Conservation (phyloP, 495 filamentous ascomycete species). For the Xylona heveae region DNA sequence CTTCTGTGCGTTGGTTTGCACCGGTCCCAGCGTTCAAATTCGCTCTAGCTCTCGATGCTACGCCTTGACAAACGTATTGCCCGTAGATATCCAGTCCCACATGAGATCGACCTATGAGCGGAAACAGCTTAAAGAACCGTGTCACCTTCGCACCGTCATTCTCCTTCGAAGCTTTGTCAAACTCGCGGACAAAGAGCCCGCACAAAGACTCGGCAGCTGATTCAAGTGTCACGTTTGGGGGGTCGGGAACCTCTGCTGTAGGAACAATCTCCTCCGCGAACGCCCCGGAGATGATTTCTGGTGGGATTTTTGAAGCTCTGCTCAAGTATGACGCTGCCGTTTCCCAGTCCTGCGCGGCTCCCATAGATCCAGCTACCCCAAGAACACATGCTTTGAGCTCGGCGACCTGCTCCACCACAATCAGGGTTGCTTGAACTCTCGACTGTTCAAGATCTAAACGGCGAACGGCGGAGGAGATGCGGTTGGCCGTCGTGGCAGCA, state of each 20-base stretch:
- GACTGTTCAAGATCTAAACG: constrained; percentile 76
- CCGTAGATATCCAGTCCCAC: constrained; percentile 89
- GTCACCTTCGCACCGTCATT: constrained; percentile 74
- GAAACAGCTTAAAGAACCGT: constrained; percentile 94
- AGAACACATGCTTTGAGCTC: constrained; percentile 92
- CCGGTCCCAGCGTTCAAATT: constrained; percentile 46
- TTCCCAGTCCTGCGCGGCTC: constrained; percentile 96
- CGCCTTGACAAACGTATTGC: constrained; percentile 82
- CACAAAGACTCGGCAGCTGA: constrained; percentile 73
- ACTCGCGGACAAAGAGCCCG: constrained; percentile 76
- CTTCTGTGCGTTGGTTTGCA: constrained; percentile 37
- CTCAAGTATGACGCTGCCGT: constrained; percentile 76
- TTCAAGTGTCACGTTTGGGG: constrained; percentile 71
- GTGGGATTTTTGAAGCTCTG: constrained; percentile 60
- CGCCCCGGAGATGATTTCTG: constrained; percentile 54
- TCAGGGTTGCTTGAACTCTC: constrained; percentile 69
- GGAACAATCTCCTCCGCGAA: constrained; percentile 90
- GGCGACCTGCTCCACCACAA: constrained; percentile 85
- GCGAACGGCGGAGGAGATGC: constrained; percentile 69
- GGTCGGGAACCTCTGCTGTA: constrained; percentile 83
- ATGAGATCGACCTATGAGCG: constrained; percentile 75
- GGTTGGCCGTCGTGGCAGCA: constrained; percentile 66
- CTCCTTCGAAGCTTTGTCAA: constrained; percentile 75
- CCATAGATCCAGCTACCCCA: constrained; percentile 91
- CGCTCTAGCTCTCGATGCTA: constrained; percentile 58